Base-by-base conservation (phyloP, 2,329 filamentous ascomycete species). In the Fusarium burgessii region DNA sequence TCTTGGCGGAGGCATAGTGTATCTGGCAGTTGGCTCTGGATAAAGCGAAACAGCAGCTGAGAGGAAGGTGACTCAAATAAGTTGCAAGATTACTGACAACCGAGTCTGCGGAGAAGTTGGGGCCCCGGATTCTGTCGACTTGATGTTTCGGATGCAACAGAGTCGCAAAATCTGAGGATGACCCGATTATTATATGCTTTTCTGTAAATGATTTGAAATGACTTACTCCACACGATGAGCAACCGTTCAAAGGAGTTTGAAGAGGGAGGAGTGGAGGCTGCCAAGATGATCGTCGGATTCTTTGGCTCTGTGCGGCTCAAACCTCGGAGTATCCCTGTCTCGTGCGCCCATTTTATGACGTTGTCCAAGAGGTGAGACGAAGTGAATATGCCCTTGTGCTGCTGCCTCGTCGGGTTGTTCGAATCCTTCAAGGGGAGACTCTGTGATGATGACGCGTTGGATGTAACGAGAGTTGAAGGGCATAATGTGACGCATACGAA, bases 1-100 rank as follows among this genome's bases (percentile, higher is more conserved):
- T 45, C 59, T 64, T 45, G 75, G 74, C 17, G 70, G 66, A 51
- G 76, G 75, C 76, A 78, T 78, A n/a, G 25, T 73, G 52, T 42
- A 13, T 3, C 50, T 46, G 6, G 32, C 5, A 32, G 15, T 25
- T 41, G n/a, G 3, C 29, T 23, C 4, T 27, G 2, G 5, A 9
- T 36, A 3, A 36, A 27, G 11, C 7, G 36, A 68, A 41, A 59
- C 10, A 43, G 7, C 1, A 40, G 17, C 29, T 20, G 36, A 35
- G 11, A 43, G 27, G 8, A 17, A 12, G 18, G 18, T 38, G 15
- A 7, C 20, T 42, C 18, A 70, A 20, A 27, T 9, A 3, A 14
- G 18, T 32, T 23, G 8, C 23, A 14, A 35, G 38, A 25, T 38
- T 2, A 32, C 15, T 18, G 36, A 7, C 43, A 50, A 18, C 13